Conservation (phyloP, 805 yeast genomes). For the Barnettozyma botsteinii region DNA sequence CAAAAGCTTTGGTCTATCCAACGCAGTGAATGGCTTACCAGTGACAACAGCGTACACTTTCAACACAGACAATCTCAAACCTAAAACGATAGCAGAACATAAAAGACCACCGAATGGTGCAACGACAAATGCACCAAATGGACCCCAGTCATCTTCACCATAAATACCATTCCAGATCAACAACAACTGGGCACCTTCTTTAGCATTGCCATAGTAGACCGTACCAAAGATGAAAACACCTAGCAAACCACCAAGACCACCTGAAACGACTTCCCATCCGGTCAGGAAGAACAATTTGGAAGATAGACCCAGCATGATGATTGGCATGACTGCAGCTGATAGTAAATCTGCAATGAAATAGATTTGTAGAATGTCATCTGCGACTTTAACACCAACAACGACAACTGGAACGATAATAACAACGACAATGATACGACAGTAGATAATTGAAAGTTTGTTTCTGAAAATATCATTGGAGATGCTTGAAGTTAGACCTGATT, state of each 20-base stretch:
- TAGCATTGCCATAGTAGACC: constrained; percentile 65
- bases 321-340: constrained; percentile 82
- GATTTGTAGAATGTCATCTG: constrained; percentile 78
- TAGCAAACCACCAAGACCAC: constrained; percentile 78
- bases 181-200: constrained; percentile 70
- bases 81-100: constrained; percentile 48
- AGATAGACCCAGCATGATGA: constrained; percentile 72
- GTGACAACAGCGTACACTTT: constrained; percentile 20
- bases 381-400: constrained; percentile 76
- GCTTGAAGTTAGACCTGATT: constrained; percentile 82
- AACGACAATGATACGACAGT: constrained; percentile 64
- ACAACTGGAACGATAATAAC: constrained; percentile 81
- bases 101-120: constrained; percentile 80
- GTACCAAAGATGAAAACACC: constrained; percentile 82
- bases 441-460: constrained; percentile 63
- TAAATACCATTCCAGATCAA: constrained; percentile 79
- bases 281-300: constrained; percentile 60
- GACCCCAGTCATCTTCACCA: constrained; percentile 81
- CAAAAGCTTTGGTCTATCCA: constrained; percentile 23
- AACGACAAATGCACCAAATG: constrained; percentile 89
- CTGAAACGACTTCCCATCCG: constrained; percentile 76
- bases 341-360: constrained; percentile 88
- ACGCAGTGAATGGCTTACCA: constrained; percentile 29
- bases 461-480: constrained; percentile 87
- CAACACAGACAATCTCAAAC: constrained; percentile 35